Base-by-base conservation (phyloP, 345 rosid species). In the Populus simonii region DNA sequence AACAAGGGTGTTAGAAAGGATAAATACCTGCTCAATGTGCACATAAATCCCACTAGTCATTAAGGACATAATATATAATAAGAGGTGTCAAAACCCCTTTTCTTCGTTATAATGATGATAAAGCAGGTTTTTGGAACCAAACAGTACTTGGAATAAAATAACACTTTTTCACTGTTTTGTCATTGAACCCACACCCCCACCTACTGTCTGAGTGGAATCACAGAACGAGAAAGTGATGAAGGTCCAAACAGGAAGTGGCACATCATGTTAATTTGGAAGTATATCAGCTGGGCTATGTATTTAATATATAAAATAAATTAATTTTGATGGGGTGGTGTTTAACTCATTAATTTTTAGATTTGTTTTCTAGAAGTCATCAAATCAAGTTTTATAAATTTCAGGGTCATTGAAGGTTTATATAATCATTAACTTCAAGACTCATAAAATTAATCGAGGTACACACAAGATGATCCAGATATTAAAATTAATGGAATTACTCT, bases 111-210 rank as follows among this genome's bases (percentile, higher is more conserved):
- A 68, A 84, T 81, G 78, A 79, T 79, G 82, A 49, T 38, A 18
- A 65, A 71, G 63, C 70, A 61, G 71, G n/a, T 55, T 29, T 81
- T 63, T 35, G 78, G 84, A 75, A 75, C 72, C 77, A 68, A 78
- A 72, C 80, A 36, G 57, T 15, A 45, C 49, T 36, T 36, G 22
- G n/a, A 36, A 36, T 18, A 13, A 49, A 23, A 65, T 0, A 25
- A 7, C 41, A 72, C 23, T 72, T 78, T 68, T 78, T 68, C 23
- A 63, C 53, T 20, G 11, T 63, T 39, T 7, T 77, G 74, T 59
- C 68, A 61, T 57, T 7, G 61, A 43, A 70, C 63, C 75, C 80
- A 13, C 71, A 2, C 71, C 71, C 1, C 71, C 59, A 33, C 67
- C 79, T 23, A 25, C 57, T 59, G 68, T 51, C 51, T 0, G 29